A percentile compares a stretch with the other conserved stretches of the same genome.
Conservation (phyloP, 2,329 filamentous ascomycete species). For the Nothomitra cinnamomea region DNA sequence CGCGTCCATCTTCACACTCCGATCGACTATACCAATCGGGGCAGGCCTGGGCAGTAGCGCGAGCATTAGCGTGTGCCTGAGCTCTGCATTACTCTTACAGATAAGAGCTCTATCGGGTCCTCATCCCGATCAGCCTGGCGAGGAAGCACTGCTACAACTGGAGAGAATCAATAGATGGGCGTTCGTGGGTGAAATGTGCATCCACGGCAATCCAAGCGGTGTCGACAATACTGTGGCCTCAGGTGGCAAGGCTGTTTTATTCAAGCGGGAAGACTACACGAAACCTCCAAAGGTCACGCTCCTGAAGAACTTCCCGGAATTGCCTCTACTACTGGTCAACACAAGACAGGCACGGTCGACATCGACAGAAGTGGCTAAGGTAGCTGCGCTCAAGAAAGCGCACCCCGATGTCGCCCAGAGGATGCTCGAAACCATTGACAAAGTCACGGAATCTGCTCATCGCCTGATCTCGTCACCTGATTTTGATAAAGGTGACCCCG, state of each 20-base stretch:
- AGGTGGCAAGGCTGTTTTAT: conserved; percentile 86
- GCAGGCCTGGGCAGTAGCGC: conserved; percentile 85
- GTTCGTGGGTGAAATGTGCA: conserved; percentile 92
- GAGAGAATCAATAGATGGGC: conserved; percentile 97
- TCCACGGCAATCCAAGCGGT: conserved; percentile 90
- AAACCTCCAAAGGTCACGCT: conserved; percentile 62
- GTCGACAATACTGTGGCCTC: conserved; percentile 94
- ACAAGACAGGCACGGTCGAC: conserved; percentile 81
- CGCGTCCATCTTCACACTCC: conserved; percentile 73
- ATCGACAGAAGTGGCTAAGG: conserved; percentile 70
- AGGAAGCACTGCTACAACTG: conserved; percentile 77
- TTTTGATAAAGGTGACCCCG: conserved; percentile 52
- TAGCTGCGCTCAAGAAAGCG: conserved; percentile 49
- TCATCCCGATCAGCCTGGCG: conserved; percentile 74
- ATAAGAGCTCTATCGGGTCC: conserved; percentile 77
- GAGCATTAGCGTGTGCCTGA: conserved; percentile 81
- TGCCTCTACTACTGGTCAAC: conserved; percentile 79
- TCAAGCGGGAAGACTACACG: conserved; percentile 61
- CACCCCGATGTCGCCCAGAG: conserved; percentile 64
- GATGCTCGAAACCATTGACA: conserved; percentile 73
- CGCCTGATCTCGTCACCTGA: conserved; percentile 37
- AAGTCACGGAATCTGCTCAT: conserved; percentile 38
- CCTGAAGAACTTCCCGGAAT: conserved; percentile 75
- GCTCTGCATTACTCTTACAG: conserved; percentile 70
- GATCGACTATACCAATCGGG: conserved; percentile 84